phyloP scores from a whole-genome alignment of 768 basidiomycete species.

The Trametes cubensis region DNA sequence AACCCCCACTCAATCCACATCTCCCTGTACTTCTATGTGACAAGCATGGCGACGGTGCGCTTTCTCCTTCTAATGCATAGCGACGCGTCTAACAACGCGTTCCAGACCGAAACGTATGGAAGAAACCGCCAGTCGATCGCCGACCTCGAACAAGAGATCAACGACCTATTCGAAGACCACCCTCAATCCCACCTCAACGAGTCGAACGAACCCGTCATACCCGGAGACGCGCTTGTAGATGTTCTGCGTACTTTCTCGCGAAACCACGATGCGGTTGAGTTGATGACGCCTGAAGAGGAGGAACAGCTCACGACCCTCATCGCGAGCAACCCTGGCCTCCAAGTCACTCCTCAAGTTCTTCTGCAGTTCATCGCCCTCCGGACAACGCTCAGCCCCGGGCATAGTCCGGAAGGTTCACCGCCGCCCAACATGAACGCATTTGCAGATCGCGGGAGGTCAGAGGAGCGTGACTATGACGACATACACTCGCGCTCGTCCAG shows the following conservation, averaged over 20 bases:
- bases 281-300: slow-evolving; percentile 68
- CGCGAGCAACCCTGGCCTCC: slow-evolving; percentile 59
- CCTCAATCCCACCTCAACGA: slow-evolving; percentile 61
- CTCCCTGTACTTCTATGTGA: slow-evolving; percentile 23
- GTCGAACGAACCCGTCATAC: slow-evolving; percentile 63
- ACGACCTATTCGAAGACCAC: slow-evolving; percentile 68
- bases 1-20: slow-evolving; percentile 13
- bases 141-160: slow-evolving; percentile 70
- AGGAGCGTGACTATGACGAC: slow-evolving; percentile 39
- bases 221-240: slow-evolving; percentile 70
- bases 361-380: slow-evolving; percentile 60
- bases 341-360: slow-evolving; percentile 69
- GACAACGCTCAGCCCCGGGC: slow-evolving; percentile 21
- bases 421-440: slow-evolving; percentile 39
- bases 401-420: slow-evolving; percentile 32
- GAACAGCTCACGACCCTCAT: slow-evolving; percentile 60
- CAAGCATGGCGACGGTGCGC: slow-evolving; percentile 20
- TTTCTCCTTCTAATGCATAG: no score
- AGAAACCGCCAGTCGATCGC: slow-evolving; percentile 71
- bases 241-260: slow-evolving; percentile 67
- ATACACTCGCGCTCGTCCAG: slow-evolving; percentile 59
- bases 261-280: slow-evolving; percentile 58
- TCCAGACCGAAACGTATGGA: slow-evolving; percentile 39
- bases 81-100: slow-evolving; percentile 16
- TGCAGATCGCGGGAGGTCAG: slow-evolving; percentile 44